These are phyloP conservation scores for Eucalyptus paniculata DNA, from an alignment of 345 rosid species.

Conservation along the genomic window DNA sequence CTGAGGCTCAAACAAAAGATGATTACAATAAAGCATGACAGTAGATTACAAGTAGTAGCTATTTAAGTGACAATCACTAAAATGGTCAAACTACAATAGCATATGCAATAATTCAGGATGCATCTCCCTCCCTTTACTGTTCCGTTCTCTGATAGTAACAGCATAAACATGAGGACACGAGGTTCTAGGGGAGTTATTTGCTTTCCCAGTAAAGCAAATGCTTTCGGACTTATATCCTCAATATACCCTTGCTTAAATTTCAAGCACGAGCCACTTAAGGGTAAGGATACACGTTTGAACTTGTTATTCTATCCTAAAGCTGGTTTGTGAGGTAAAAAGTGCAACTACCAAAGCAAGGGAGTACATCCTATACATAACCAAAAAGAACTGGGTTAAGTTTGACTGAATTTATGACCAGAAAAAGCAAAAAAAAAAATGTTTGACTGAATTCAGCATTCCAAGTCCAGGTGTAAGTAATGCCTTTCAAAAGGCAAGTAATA, in stretches of 20 bases:
- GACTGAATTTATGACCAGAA: background rate
- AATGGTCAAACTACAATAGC: background rate
- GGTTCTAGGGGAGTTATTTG: background rate
- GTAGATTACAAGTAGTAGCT: background rate
- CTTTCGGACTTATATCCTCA: background rate
- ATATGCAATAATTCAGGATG: background rate
- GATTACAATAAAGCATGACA: background rate
- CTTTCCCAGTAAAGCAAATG: background rate
- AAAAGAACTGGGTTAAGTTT: background rate
- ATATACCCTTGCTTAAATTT: background rate
- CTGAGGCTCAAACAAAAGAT: conserved; percentile 23
- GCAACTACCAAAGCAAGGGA: background rate
- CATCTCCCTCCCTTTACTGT: background rate
- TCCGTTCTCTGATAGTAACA: background rate
- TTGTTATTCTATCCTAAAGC: background rate
- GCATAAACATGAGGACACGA: background rate
- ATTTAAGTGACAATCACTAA: background rate
- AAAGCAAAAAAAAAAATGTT: background rate
- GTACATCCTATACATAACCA: background rate
- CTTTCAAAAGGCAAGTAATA: background rate
- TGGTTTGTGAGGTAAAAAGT: background rate
- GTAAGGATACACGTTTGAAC: background rate
- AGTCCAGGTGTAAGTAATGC: background rate
- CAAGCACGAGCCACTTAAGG: background rate
- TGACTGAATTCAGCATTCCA: background rate